A percentile compares a stretch with the other conserved stretches of the same genome.
Conservation (phyloP, 805 yeast genomes). For the Komagataella mondaviorum region DNA sequence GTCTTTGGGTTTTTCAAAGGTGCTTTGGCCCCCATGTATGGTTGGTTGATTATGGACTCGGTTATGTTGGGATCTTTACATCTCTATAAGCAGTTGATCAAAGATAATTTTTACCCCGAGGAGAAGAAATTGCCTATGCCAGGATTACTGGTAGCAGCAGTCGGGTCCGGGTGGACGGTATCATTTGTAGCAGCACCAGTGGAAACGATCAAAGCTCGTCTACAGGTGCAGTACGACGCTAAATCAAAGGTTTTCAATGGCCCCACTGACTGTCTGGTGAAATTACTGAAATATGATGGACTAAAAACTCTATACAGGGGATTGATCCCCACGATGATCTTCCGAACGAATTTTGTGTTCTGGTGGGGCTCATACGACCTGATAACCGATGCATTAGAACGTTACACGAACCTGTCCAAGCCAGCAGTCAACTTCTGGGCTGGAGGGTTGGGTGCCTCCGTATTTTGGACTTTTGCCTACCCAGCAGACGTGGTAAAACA, state of each 20-base stretch:
- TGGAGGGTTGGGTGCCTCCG: slow-evolving; percentile 78
- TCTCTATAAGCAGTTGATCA: slow-evolving; percentile 55
- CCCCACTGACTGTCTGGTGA: slow-evolving; percentile 62
- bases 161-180: slow-evolving; percentile 88
- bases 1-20: slow-evolving; percentile 74
- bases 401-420: slow-evolving; percentile 49
- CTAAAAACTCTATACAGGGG: slow-evolving; percentile 71
- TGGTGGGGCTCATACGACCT: slow-evolving; percentile 94
- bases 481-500: slow-evolving; percentile 86
- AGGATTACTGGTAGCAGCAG: slow-evolving; percentile 64
- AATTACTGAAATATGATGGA: slow-evolving; percentile 48
- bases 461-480: slow-evolving; percentile 83
- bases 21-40: slow-evolving; percentile 83
- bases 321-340: slow-evolving; percentile 71
- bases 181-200: slow-evolving; percentile 94
- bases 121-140: slow-evolving; percentile 51
- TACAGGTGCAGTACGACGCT: slow-evolving; percentile 84
- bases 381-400: slow-evolving; percentile 54
- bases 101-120: slow-evolving; percentile 49
- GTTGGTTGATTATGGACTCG: slow-evolving; percentile 91
- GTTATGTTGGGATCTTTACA: slow-evolving; percentile 83
- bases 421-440: slow-evolving; percentile 81
- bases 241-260: slow-evolving; percentile 54
- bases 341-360: slow-evolving; percentile 73
- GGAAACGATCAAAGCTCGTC: slow-evolving; percentile 76